Conservation (phyloP, 225 moss, liverwort and hornwort species). For the Climacium dendroides region DNA sequence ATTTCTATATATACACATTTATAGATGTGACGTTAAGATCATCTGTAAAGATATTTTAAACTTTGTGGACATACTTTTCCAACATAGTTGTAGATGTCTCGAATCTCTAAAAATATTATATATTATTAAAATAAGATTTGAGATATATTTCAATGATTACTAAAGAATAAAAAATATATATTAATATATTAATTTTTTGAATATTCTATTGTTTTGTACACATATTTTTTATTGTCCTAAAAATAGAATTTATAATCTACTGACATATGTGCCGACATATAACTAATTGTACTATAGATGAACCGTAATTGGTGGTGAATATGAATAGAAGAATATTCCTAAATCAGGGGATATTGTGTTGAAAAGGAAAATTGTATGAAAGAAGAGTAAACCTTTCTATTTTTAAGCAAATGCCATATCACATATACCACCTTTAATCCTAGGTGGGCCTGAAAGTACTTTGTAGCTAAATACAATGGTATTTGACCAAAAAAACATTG, state of each 20-base stretch:
- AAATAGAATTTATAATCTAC: fast-evolving
- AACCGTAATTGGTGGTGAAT: fast-evolving
- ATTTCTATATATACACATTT: neutral
- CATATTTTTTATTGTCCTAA: too few relatives aligned
- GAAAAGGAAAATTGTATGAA: too few relatives aligned
- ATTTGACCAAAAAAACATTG: too few relatives aligned
- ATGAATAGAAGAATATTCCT: neutral
- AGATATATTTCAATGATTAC: neutral
- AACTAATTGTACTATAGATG: neutral
- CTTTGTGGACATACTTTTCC: too few relatives aligned
- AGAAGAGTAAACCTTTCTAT: fast-evolving
- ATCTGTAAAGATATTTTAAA: neutral
- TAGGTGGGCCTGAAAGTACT: too few relatives aligned
- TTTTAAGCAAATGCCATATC: neutral
- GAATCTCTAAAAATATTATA: neutral
- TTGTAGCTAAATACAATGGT: too few relatives aligned
- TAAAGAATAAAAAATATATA: fast-evolving
- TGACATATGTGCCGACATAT: neutral
- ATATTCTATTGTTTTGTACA: too few relatives aligned
- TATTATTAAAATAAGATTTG: too few relatives aligned
- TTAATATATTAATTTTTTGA: fast-evolving
- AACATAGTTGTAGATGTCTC: too few relatives aligned
- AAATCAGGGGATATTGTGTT: neutral
- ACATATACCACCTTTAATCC: too few relatives aligned
- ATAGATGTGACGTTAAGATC: too few relatives aligned